phyloP scores from a whole-genome alignment of 2,329 filamentous ascomycete genomes.

The Atkinsonella hypoxylon region DNA sequence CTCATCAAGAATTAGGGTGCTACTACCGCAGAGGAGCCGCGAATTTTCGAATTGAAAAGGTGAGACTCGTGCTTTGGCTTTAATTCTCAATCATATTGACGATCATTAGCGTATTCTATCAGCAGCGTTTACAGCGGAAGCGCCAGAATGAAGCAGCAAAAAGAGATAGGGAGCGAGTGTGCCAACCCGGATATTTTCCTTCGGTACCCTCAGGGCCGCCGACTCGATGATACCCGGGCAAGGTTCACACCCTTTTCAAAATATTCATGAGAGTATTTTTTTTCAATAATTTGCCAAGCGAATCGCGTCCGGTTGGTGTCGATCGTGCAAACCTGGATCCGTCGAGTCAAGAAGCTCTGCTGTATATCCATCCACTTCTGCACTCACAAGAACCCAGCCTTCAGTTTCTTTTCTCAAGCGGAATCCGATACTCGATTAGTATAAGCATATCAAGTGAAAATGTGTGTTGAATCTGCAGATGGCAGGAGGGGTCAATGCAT shows the following conservation, averaged over 20 bases:
- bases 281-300: neutral
- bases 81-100: neutral
- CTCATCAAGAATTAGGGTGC: constrained; percentile 5
- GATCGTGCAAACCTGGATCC: no score
- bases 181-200: constrained; percentile 70
- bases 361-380: no score
- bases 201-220: constrained; percentile 60
- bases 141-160: constrained; percentile 43
- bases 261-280: neutral
- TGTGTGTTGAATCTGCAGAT: no score
- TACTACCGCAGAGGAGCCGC: constrained; percentile 44
- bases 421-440: no score
- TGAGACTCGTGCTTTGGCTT: constrained; percentile 21
- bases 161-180: constrained; percentile 68
- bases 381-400: no score
- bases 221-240: constrained; percentile 12
- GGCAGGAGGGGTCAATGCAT: no score
- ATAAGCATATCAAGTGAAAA: no score
- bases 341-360: no score
- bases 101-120: constrained; percentile 60
- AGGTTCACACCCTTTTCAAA: no score
- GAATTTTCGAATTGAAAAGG: constrained; percentile 78
- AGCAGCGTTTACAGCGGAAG: constrained; percentile 70
- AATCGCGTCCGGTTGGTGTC: no score
- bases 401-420: no score